Evolutionary conservation across 768 basidiomycete species (phyloP).

Genomic region (Fomitopsis serialis): DNA sequence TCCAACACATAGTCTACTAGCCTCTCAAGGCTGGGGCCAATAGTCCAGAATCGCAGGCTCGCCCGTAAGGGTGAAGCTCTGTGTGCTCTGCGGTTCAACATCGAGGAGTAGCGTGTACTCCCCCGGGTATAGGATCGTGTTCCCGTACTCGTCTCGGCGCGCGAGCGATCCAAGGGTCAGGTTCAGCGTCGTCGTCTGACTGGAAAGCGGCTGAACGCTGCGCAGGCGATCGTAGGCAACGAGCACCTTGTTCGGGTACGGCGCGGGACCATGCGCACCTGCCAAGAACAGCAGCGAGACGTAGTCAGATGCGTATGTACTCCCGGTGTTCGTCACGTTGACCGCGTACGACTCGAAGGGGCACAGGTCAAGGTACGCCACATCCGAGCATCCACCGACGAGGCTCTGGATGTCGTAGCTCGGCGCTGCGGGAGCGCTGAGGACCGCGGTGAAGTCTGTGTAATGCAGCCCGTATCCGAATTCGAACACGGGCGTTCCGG

Average conservation of each 20-base stretch:
- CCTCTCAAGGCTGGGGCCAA: constrained; percentile 2
- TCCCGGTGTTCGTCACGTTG: constrained; percentile 43
- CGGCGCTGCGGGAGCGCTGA: constrained; percentile 17
- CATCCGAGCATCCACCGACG: constrained; percentile 19
- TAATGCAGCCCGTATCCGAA: constrained; percentile 53
- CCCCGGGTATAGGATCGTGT: constrained; percentile 40
- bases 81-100: constrained; percentile 31
- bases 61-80: constrained; percentile 38
- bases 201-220: constrained; percentile 23
- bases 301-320: constrained; percentile 46
- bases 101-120: constrained; percentile 39
- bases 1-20: no score
- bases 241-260: constrained; percentile 47
- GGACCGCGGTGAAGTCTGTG: constrained; percentile 35
- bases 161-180: constrained; percentile 46
- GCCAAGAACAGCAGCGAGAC: constrained; percentile 48
- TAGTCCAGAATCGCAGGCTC: constrained; percentile 17
- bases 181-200: constrained; percentile 28
- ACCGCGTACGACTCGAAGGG: constrained; percentile 46
- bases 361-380: constrained; percentile 34
- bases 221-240: constrained; percentile 43
- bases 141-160: constrained; percentile 41
- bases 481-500: constrained; percentile 43
- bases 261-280: constrained; percentile 42
- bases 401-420: constrained; percentile 39